These are phyloP conservation scores for Thymus quinquecostatus DNA, from an alignment of 257 asterid genomes.

Conservation along the genomic window DNA sequence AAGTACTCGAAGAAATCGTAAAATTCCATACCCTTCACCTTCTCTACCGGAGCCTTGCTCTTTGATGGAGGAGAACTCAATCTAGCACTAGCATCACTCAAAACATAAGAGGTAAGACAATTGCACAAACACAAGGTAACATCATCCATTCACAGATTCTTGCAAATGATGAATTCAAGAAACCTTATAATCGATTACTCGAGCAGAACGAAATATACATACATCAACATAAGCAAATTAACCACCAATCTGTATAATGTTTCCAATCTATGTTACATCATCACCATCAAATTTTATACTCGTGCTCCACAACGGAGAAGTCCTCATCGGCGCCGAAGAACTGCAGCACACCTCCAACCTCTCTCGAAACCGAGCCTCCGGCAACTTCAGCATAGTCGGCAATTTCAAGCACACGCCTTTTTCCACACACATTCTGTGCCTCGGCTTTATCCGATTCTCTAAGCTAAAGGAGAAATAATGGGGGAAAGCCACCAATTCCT, in stretches of 20 bases:
- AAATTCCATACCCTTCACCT: background rate
- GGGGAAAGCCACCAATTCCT: slow-evolving; percentile 77
- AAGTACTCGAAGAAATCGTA: background rate
- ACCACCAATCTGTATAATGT: slow-evolving; percentile 4
- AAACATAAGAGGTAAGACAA: background rate
- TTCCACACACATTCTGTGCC: slow-evolving; percentile 82
- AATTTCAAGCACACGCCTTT: slow-evolving; percentile 76
- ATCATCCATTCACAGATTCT: background rate
- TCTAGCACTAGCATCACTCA: background rate
- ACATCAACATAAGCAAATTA: slow-evolving; percentile 31
- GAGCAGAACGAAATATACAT: slow-evolving; percentile 29
- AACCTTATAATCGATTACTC: slow-evolving; percentile 14
- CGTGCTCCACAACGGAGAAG: slow-evolving; percentile 78
- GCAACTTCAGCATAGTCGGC: slow-evolving; percentile 74
- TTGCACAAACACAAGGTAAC: slow-evolving; percentile 10
- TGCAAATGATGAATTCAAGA: background rate
- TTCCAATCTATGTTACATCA: slow-evolving; percentile 38
- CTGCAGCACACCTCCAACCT: slow-evolving; percentile 75
- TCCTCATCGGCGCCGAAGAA: slow-evolving; percentile 73
- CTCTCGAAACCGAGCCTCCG: slow-evolving; percentile 55
- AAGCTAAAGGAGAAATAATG: slow-evolving; percentile 92
- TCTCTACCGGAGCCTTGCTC: background rate
- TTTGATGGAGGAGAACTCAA: background rate
- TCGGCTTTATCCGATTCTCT: slow-evolving; percentile 78
- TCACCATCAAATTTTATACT: slow-evolving; percentile 34